Evolutionary conservation across 371 early-diverging fungal species (phyloP).

Genomic region (Dinochytrium kinnereticum): DNA sequence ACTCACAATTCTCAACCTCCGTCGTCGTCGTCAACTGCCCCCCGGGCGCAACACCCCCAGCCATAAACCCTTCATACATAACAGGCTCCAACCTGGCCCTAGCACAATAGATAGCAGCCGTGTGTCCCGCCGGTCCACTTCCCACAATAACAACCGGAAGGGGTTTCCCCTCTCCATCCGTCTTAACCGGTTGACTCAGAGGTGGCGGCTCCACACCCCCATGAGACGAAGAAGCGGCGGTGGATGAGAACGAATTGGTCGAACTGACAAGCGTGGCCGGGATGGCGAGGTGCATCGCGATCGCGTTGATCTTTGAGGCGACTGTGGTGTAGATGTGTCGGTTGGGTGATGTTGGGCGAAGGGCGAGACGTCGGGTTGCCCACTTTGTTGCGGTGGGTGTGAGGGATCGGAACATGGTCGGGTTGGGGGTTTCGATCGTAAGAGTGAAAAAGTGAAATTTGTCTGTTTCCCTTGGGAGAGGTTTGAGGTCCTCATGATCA

Average conservation of each 20-base stretch:
- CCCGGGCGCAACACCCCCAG: constrained; percentile 71
- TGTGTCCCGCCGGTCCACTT: constrained; percentile 42
- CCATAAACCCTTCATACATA: constrained; percentile 97
- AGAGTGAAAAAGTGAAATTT: no score
- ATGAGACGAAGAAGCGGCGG: not conserved
- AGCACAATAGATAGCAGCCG: constrained; percentile 88
- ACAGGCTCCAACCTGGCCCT: constrained; percentile 91
- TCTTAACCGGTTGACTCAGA: not conserved
- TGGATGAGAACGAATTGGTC: not conserved
- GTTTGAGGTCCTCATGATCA: no score
- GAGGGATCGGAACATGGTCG: no score
- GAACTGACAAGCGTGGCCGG: not conserved
- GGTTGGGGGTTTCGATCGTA: no score
- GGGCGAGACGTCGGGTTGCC: not conserved
- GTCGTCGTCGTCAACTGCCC: constrained; percentile 91
- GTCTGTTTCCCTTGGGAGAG: no score
- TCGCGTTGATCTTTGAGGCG: not conserved
- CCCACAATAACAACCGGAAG: constrained; percentile 20
- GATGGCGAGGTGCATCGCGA: constrained; percentile 6
- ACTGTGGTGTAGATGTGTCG: not conserved
- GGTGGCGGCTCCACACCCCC: not conserved
- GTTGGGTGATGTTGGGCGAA: not conserved
- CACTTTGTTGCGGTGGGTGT: not conserved
- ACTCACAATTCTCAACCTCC: constrained; percentile 91
- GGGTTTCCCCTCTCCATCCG: not conserved